Conservation (phyloP, 176 grass and related monocot genomes). For the Ampelocalamus luodianensis region DNA sequence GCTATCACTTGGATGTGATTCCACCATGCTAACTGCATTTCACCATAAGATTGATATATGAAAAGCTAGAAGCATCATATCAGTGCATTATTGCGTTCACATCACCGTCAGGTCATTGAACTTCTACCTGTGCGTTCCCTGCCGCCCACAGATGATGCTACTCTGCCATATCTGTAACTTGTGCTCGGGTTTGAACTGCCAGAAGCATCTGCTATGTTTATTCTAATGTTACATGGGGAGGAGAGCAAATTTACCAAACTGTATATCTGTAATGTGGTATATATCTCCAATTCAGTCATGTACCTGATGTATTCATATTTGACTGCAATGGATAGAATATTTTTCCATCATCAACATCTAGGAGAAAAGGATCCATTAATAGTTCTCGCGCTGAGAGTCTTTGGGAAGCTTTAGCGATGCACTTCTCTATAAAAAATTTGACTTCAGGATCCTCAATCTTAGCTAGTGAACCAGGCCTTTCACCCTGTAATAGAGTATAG, state of each 20-base stretch:
- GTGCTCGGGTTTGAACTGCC: conserved; percentile 46
- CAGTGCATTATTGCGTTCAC: background rate
- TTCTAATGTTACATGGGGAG: conserved; percentile 28
- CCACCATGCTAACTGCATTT: conserved; percentile 48
- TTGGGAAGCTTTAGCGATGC: conserved; percentile 62
- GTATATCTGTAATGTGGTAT: background rate
- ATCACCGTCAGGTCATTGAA: background rate
- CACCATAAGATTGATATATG: conserved; percentile 36
- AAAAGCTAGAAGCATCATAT: conserved; percentile 24
- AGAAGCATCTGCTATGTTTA: conserved; percentile 44
- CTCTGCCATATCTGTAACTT: conserved; percentile 40
- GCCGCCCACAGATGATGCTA: conserved; percentile 14
- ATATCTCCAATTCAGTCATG: background rate
- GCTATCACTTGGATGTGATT: conserved; percentile 46
- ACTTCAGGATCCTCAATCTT: conserved; percentile 71
- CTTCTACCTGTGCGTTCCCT: conserved; percentile 36
- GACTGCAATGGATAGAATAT: conserved; percentile 49
- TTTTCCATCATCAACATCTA: conserved; percentile 58
- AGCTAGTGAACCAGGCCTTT: conserved; percentile 63
- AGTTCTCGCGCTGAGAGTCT: conserved; percentile 71
- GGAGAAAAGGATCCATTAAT: conserved; percentile 75
- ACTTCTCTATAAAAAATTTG: conserved; percentile 78
- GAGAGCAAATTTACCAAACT: background rate
- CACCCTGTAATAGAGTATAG: conserved; percentile 45
- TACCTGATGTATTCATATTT: conserved; percentile 53